A percentile compares a stretch with the other conserved stretches of the same genome.
Evolutionary conservation across 108 stramenopile genomes (phyloP).

Genomic region (Cyclotella atomus): DNA sequence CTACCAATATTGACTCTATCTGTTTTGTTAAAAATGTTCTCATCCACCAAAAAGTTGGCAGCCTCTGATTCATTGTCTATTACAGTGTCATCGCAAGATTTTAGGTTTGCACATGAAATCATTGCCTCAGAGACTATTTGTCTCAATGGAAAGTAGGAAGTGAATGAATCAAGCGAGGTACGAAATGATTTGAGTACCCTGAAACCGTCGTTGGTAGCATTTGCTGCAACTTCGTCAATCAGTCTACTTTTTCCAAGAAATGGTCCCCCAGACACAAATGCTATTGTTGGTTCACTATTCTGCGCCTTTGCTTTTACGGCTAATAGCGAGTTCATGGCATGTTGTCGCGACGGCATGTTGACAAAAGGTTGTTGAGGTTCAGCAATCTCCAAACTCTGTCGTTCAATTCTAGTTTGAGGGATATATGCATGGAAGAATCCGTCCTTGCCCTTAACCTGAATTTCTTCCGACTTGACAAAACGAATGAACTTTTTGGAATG

Average conservation of each 20-base stretch:
- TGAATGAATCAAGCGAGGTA: constrained; percentile 54
- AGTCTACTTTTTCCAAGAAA: constrained; percentile 55
- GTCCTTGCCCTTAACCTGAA: constrained; percentile 55
- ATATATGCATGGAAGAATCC: constrained; percentile 55
- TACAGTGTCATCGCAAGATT: constrained; percentile 5
- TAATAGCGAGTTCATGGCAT: constrained; percentile 42
- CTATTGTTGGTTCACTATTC: constrained; percentile 27
- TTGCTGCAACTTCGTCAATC: constrained; percentile 40
- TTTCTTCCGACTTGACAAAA: constrained; percentile 48
- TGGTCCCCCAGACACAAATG: constrained; percentile 47
- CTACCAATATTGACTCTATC: constrained; percentile 53
- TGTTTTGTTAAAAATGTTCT: constrained; percentile 50
- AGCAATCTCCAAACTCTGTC: constrained; percentile 30
- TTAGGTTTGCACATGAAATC: constrained; percentile 34
- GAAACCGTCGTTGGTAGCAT: constrained; percentile 41
- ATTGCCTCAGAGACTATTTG: constrained; percentile 49
- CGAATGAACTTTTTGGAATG: constrained; percentile 52
- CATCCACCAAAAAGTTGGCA: constrained; percentile 36
- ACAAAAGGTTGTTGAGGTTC: constrained; percentile 49
- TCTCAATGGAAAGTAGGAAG: constrained; percentile 52
- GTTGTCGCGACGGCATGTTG: constrained; percentile 53
- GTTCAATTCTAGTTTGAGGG: constrained; percentile 44
- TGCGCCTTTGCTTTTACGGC: constrained; percentile 27
- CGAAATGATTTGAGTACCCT: constrained; percentile 49
- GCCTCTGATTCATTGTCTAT: constrained; percentile 39